Evolutionary conservation across 2,329 filamentous ascomycete genomes (phyloP), one percentile per base, ranked within the genome.

Genomic region (Rutstroemia sp.): DNA sequence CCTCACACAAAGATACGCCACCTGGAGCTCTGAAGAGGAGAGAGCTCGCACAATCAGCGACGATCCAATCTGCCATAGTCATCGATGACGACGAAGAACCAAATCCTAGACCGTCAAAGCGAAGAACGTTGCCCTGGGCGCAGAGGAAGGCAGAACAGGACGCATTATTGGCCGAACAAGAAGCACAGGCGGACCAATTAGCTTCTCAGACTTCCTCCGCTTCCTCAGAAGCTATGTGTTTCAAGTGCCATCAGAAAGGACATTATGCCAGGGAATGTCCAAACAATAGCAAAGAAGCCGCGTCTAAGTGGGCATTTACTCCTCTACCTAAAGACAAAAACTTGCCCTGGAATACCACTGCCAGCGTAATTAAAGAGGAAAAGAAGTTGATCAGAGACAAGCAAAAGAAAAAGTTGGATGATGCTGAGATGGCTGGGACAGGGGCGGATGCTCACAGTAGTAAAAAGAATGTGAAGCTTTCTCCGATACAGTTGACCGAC

Each of bases 361-460:
- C 83, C 16, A 92, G 86, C 64, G 83, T 82, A 0, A 74, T 92
- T 41, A 90, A 92, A 67, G 86, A 89, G 88, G 71, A 91, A 85
- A 71, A 87, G 71, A 92, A 87, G 69, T 82, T 84, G 60, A 74
- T 92, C 69, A 90, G 74, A 75, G 87, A 71, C 68, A 85, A 76
- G 59, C 77, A 76, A 58, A 84, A 81, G 65, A 57, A 30, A 12
- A 72, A 74, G 19, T 73, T 73, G 38, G 68, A 74, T 54, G 67
- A 72, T 47, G 58, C 71, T 57, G 68, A 69, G 12, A 73, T 72
- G 51, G 78, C 77, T 57, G 68, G 69, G 14, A 73, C 72, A 51
- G 78, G 77, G 2, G 71, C 76, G 5, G 61, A 56, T 14, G 49
- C 51, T 8, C 72, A 75, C 41, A 73, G 78, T 39, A 72, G 75